These are phyloP conservation scores for Dipodascus geniculatus DNA, from an alignment of 805 yeast species.

Conservation along the genomic window DNA sequence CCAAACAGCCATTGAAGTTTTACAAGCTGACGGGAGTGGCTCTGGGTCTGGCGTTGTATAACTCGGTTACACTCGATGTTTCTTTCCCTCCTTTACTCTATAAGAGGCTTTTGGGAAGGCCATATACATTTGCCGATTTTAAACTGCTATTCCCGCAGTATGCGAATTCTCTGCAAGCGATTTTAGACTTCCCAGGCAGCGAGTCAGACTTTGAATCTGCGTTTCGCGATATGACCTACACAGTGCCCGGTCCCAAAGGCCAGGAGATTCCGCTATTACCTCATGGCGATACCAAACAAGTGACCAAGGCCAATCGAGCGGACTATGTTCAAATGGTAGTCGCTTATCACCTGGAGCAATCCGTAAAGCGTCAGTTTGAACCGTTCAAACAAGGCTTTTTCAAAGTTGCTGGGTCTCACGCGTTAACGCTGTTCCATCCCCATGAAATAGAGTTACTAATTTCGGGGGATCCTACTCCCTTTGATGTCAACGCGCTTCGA, in stretches of 20 bases:
- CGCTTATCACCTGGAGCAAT: slow-evolving; percentile 46
- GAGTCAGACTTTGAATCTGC: slow-evolving; percentile 32
- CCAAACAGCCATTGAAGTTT: slow-evolving; percentile 16
- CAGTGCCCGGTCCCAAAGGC: slow-evolving; percentile 31
- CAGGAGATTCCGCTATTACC: slow-evolving; percentile 40
- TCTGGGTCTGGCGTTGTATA: slow-evolving; percentile 81
- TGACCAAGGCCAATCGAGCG: slow-evolving; percentile 45
- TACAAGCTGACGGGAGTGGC: slow-evolving; percentile 77
- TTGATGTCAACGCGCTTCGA: slow-evolving; percentile 55
- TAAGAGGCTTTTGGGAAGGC: slow-evolving; percentile 53
- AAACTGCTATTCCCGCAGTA: slow-evolving; percentile 57
- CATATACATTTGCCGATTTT: slow-evolving; percentile 52
- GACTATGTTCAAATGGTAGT: slow-evolving; percentile 54
- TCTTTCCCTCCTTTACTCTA: slow-evolving; percentile 66
- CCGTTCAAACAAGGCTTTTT: slow-evolving; percentile 63
- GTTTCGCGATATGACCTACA: slow-evolving; percentile 52
- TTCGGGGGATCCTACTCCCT: slow-evolving; percentile 62
- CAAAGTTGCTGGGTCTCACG: slow-evolving; percentile 68
- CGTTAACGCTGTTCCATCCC: slow-evolving; percentile 66
- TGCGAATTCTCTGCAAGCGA: slow-evolving; percentile 36
- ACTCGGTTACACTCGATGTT: slow-evolving; percentile 75
- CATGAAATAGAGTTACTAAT: slow-evolving; percentile 70
- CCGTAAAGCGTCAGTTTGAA: slow-evolving; percentile 40
- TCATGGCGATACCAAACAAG: slow-evolving; percentile 44
- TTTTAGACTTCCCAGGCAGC: slow-evolving; percentile 32